Conservation (phyloP, 2,329 filamentous ascomycete genomes). For the Botrytis medusae region DNA sequence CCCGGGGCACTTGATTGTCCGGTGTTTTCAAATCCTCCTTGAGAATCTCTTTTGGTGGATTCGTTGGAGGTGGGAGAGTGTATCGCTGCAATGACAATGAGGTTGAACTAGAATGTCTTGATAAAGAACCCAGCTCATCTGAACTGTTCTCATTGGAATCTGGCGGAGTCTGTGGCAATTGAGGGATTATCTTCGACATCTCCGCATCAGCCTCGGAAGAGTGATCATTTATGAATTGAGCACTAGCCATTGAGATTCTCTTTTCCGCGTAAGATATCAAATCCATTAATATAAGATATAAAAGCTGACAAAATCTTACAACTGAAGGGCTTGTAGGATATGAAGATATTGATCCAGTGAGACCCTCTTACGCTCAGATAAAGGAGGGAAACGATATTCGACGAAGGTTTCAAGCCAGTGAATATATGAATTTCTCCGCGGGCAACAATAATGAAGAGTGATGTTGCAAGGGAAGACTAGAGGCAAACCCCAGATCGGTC, state of each 20-base stretch:
- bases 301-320: background rate
- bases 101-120: constrained; percentile 28
- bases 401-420: background rate
- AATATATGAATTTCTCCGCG: background rate
- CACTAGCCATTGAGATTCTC: background rate
- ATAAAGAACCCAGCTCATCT: constrained; percentile 29
- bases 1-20: constrained; percentile 76
- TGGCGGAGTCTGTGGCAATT: constrained; percentile 37
- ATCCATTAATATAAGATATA: background rate
- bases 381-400: background rate
- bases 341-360: background rate
- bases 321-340: background rate
- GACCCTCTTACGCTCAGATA: background rate
- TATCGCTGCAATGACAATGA: constrained; percentile 28
- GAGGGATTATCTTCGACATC: background rate
- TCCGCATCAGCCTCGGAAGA: background rate
- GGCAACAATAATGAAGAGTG: background rate
- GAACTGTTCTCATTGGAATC: constrained; percentile 34
- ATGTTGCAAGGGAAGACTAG: background rate
- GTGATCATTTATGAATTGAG: background rate
- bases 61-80: constrained; percentile 67
- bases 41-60: constrained; percentile 59
- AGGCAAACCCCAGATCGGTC: background rate
- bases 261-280: background rate
- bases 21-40: constrained; percentile 80